phyloP scores from a whole-genome alignment of 148 eudicot species.

The Gaultheria prostrata region DNA sequence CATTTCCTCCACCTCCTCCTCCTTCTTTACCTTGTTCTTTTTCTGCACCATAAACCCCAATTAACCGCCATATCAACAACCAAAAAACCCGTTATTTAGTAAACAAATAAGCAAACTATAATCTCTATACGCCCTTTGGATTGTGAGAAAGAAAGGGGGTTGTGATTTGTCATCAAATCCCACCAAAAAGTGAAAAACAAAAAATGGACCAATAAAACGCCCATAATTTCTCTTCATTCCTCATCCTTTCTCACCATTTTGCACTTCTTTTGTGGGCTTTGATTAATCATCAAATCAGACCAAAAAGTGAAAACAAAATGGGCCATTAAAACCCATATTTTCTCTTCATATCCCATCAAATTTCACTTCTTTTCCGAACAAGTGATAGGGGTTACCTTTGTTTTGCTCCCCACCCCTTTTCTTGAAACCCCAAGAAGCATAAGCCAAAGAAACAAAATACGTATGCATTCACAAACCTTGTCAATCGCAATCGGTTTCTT shows the following conservation, averaged over 20 bases:
- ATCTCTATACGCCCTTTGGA: neutral
- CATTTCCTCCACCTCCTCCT: conserved; percentile 25
- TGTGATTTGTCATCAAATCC: too few relatives aligned
- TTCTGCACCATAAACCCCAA: conserved; percentile 23
- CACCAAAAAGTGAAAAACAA: neutral
- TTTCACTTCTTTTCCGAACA: neutral
- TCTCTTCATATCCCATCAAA: neutral
- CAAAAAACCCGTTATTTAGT: neutral
- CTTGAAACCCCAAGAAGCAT: neutral
- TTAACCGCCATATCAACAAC: neutral
- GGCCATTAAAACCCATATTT: neutral
- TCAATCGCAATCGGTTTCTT: conserved; percentile 27
- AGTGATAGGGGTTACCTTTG: neutral
- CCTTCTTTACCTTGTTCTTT: conserved; percentile 33
- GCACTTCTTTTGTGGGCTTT: neutral
- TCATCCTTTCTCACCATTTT: neutral
- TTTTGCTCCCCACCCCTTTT: neutral
- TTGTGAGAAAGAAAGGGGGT: too few relatives aligned
- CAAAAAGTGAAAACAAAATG: too few relatives aligned
- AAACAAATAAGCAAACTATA: neutral
- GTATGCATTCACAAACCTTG: conserved; percentile 29
- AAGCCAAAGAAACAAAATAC: neutral
- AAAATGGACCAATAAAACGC: neutral
- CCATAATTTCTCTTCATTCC: neutral
- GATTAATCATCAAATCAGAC: too few relatives aligned